phyloP scores from a whole-genome alignment of 148 eudicot genomes.

The Arbutus unedo region DNA sequence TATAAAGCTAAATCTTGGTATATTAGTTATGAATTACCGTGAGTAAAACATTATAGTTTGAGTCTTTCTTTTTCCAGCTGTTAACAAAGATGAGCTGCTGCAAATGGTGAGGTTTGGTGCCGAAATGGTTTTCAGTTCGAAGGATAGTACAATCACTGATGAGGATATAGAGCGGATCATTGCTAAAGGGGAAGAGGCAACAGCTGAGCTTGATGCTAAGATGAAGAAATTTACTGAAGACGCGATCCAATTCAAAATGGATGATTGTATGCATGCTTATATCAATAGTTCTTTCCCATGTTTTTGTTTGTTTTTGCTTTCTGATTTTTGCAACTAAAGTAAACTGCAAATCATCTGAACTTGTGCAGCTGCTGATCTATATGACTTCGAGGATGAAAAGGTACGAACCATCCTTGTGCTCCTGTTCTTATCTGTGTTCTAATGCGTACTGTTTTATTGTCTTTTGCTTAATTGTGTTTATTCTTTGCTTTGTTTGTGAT shows the following conservation, averaged over 20 bases:
- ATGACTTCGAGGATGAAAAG: slow-evolving; percentile 94
- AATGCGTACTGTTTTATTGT: not conserved
- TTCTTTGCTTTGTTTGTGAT: not conserved
- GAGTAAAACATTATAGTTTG: not conserved
- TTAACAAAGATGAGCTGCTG: slow-evolving; percentile 93
- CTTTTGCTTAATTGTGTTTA: not conserved
- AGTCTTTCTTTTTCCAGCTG: slow-evolving; percentile 58
- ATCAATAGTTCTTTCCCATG: not conserved
- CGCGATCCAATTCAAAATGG: slow-evolving; percentile 98
- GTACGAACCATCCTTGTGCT: slow-evolving; percentile 20
- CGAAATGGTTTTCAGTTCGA: slow-evolving; percentile 36
- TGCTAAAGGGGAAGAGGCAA: slow-evolving; percentile 74
- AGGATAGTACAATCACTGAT: slow-evolving; percentile 82
- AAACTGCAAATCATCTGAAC: slow-evolving; percentile 10
- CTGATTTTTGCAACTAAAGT: not conserved
- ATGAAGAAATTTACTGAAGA: slow-evolving; percentile 99
- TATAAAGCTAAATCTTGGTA: not conserved
- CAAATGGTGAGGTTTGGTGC: slow-evolving; percentile 99
- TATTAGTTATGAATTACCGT: not conserved
- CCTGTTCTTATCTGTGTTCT: not conserved
- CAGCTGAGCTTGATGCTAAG: slow-evolving; percentile 66
- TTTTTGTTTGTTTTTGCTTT: not conserved
- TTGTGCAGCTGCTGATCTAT: slow-evolving; percentile 83
- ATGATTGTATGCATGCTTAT: slow-evolving; percentile 56
- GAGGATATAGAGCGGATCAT: slow-evolving; percentile 94